These are phyloP conservation scores for Biscutella laevigata DNA, from an alignment of 441 rosid species.

Conservation along the genomic window DNA sequence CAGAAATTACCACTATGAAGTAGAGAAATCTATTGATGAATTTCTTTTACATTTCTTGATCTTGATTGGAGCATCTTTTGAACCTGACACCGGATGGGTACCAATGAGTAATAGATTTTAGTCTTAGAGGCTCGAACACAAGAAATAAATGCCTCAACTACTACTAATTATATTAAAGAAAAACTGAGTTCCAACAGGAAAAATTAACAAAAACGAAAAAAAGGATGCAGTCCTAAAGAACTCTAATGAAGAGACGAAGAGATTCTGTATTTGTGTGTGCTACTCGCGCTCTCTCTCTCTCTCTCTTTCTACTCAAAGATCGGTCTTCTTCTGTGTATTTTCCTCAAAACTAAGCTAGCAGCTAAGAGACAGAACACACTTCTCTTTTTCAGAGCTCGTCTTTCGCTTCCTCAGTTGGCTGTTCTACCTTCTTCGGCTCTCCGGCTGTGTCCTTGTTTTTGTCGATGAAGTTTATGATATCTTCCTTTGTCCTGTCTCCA, in stretches of 20 bases:
- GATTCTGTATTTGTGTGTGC: background rate
- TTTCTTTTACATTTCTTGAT: no score
- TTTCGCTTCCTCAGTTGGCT: conserved; percentile 27
- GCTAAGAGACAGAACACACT: conserved; percentile 22
- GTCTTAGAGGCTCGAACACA: background rate
- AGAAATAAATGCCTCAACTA: background rate
- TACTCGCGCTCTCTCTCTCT: background rate
- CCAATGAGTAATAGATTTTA: background rate
- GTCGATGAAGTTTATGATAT: conserved; percentile 62
- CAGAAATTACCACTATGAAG: no score
- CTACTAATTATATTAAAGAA: background rate
- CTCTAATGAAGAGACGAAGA: conserved; percentile 10
- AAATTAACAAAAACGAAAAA: background rate
- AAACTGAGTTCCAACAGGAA: background rate
- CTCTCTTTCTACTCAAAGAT: conserved; percentile 10
- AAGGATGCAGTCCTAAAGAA: conserved; percentile 6
- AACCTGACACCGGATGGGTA: no score
- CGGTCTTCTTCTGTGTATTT: conserved; percentile 18
- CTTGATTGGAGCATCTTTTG: no score
- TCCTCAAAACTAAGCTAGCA: conserved; percentile 26
- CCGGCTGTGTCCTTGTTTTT: conserved; percentile 52
- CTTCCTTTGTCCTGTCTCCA: conserved; percentile 79
- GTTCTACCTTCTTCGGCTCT: conserved; percentile 24
- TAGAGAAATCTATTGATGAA: no score
- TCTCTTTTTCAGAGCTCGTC: conserved; percentile 42